Base-by-base conservation (phyloP, 805 yeast genomes). In the Martiniozyma abietophila region DNA sequence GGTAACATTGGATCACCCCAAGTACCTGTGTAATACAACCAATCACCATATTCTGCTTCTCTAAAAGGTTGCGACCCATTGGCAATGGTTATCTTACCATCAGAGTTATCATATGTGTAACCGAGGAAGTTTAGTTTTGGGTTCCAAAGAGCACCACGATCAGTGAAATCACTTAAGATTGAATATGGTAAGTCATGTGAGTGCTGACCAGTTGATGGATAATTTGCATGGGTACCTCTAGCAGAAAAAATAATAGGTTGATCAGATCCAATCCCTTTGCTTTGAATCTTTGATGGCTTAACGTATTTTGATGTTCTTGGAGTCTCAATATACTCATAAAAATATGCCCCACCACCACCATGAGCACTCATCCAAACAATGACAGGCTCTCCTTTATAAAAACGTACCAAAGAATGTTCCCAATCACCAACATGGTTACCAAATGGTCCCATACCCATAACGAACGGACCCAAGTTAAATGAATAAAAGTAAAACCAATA, bases 381-480 rank as follows among this genome's bases (percentile, higher is more conserved):
- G 9, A 76, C 65, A 0, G 98, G 97, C 38, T 65, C 59, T 1
- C 95, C 95, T 3, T 79, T 69, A 48, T 76, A 73, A 52, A 84
- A 89, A 18, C 98, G 65, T 10, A 86, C 89, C 23, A 89, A 59
- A 1, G 94, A 76, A 55, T 89, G 98, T 48, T 89, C 98, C 98
- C 98, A 89, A 61, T 89, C 98, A 6, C 97, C 98, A 22, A 92
- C 76, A 52, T 89, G 98, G 53, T 89, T 82, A 0, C 98, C 98
- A 63, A 80, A 92, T 0, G 98, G 98, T 0, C 98, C 98, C 24
- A 73, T 71, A 3, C 97, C 97, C 96, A 89, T 86, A 8, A 89
- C 96, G 59, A 78, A 89, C 0, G 98, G 96, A 0, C 98, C 98
- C 44, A 83, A 63, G 53, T 89, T 89, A 63, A 89, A 89, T 2